These are phyloP conservation scores for Fusarium udum DNA, from an alignment of 2,329 filamentous ascomycete species.

Conservation along the genomic window DNA sequence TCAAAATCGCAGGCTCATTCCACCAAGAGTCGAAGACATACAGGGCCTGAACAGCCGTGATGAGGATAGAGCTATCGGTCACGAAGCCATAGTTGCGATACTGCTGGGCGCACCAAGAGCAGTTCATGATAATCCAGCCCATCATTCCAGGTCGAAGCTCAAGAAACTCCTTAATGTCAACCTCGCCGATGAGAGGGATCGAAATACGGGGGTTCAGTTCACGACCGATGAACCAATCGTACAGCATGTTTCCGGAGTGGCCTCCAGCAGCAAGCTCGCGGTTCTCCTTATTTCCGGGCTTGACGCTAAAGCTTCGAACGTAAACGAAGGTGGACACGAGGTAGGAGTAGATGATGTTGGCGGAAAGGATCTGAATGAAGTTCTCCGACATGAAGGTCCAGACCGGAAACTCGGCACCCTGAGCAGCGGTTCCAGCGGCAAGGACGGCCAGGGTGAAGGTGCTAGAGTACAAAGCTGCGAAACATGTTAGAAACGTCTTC, in stretches of 20 bases:
- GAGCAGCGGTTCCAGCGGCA: conserved; percentile 76
- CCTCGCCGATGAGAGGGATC: conserved; percentile 80
- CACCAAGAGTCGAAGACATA: conserved; percentile 87
- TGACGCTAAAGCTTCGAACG: conserved; percentile 81
- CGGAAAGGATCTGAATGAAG: conserved; percentile 84
- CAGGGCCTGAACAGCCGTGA: conserved; percentile 78
- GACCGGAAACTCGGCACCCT: conserved; percentile 84
- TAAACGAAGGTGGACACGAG: conserved; percentile 82
- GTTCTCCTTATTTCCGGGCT: conserved; percentile 74
- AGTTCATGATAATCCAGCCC: conserved; percentile 87
- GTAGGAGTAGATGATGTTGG: conserved; percentile 81
- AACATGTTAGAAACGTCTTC: conserved; percentile 17
- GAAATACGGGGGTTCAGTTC: conserved; percentile 90
- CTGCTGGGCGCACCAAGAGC: conserved; percentile 86
- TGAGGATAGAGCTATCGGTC: conserved; percentile 85
- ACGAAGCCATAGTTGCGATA: conserved; percentile 85
- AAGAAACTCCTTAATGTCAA: conserved; percentile 90
- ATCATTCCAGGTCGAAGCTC: conserved; percentile 93
- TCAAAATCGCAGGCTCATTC: conserved; percentile 89
- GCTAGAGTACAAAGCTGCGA: conserved; percentile 78
- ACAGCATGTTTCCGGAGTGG: conserved; percentile 83
- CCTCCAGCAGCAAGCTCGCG: conserved; percentile 86
- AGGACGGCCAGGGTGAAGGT: conserved; percentile 76
- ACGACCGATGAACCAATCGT: conserved; percentile 97
- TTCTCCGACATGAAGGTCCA: conserved; percentile 96